These are phyloP conservation scores for Trichocladium antarcticum DNA, from an alignment of 495 filamentous ascomycete species.

Conservation along the genomic window DNA sequence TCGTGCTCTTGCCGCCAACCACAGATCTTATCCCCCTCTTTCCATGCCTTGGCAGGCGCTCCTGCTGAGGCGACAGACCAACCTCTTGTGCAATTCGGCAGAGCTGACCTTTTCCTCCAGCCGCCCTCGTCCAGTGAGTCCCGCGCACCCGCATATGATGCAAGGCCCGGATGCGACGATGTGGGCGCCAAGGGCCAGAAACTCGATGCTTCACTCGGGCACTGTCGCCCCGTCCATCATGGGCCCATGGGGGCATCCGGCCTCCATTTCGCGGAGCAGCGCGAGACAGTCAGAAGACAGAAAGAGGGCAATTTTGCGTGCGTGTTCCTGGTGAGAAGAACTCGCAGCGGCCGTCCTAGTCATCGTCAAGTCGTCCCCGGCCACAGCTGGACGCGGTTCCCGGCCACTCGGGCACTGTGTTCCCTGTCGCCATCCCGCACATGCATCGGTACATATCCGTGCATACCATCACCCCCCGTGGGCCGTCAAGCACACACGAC, in stretches of 20 bases:
- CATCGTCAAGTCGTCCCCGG: background rate
- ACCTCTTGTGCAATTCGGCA: conserved; percentile 21
- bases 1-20: conserved; percentile 23
- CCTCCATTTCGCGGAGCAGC: too few species aligned
- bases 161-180: conserved; percentile 18
- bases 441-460: conserved; percentile 15
- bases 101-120: conserved; percentile 14
- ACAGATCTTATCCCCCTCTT: conserved; percentile 14
- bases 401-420: background rate
- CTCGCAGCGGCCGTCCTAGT: background rate
- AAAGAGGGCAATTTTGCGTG: too few species aligned
- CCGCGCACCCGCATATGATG: conserved; percentile 19
- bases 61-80: conserved; percentile 13
- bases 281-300: too few species aligned
- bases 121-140: conserved; percentile 23
- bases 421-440: conserved; percentile 2
- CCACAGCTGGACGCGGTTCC: background rate
- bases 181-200: conserved; percentile 20
- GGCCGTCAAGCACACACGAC: background rate
- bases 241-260: background rate
- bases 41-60: conserved; percentile 8
- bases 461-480: too few species aligned
- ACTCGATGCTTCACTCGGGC: background rate
- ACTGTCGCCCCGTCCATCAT: background rate
- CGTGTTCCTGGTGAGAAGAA: too few species aligned